phyloP scores from a whole-genome alignment of 164 flowering plant genomes.

The Echeveria elegans region DNA sequence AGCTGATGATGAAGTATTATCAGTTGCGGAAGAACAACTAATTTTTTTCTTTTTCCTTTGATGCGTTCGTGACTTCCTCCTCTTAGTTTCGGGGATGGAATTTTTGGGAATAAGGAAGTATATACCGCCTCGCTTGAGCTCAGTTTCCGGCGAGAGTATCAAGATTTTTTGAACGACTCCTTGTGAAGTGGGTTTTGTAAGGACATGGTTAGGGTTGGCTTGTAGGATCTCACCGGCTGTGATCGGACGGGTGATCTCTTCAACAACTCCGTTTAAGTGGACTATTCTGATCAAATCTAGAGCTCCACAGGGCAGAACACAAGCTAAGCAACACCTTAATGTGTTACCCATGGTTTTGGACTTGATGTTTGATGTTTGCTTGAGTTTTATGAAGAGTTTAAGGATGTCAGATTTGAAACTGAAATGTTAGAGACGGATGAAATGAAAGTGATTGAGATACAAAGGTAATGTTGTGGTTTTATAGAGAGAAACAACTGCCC shows the following conservation, averaged over 20 bases:
- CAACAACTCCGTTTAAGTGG: slow-evolving; percentile 67
- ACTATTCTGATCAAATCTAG: slow-evolving; percentile 85
- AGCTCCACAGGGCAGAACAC: slow-evolving; percentile 88
- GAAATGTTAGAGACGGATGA: neutral
- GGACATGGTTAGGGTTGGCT: slow-evolving; percentile 65
- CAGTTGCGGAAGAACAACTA: slow-evolving; percentile 10
- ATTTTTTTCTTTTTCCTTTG: slow-evolving; percentile 5
- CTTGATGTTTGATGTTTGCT: neutral
- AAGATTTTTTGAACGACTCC: slow-evolving; percentile 47
- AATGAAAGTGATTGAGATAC: neutral
- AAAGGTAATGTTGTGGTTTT: neutral
- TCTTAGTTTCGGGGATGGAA: slow-evolving; percentile 42
- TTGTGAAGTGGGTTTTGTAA: slow-evolving; percentile 58
- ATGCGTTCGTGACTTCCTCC: neutral
- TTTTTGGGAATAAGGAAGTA: slow-evolving; percentile 69
- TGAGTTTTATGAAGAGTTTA: neutral
- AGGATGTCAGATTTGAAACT: neutral
- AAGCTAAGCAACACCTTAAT: slow-evolving; percentile 83
- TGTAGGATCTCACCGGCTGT: slow-evolving; percentile 62
- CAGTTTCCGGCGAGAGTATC: slow-evolving; percentile 62
- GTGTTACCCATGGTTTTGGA: slow-evolving; percentile 63
- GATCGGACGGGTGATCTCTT: slow-evolving; percentile 59
- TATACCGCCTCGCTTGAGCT: slow-evolving; percentile 75
- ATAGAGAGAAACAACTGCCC: neutral
- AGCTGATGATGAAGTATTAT: neutral